Base-by-base conservation (phyloP, 2,329 filamentous ascomycete species). In the Fusarium neocosmosporiellum region DNA sequence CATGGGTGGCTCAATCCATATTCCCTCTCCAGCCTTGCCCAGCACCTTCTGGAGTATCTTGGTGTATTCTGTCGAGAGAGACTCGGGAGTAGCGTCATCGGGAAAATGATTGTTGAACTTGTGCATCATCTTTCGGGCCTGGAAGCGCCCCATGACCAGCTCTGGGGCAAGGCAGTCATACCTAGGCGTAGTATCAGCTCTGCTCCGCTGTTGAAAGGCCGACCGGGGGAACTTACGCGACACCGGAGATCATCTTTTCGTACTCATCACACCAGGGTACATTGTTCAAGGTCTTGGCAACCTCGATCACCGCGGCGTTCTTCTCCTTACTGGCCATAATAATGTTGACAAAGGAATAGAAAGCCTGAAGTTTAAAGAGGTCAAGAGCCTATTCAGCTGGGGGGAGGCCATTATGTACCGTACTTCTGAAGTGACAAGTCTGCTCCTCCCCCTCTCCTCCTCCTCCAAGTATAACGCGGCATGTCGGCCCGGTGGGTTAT, bases 1-100 rank as follows among this genome's bases (percentile, higher is more conserved):
- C 67, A 92, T 81, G 0, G 90, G 89, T 0, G 90, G 88, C 71
- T 92, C 90, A 37, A 92, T 86, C 72, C 87, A 87, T 31, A 81
- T 83, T 1, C 86, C 86, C 27, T 61, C 31, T 22, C 66, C 62
- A 7, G 46, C 24, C 29, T 55, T 48, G 2, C 65, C 68, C 9
- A 67, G 33, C 10, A 68, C 43, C 24, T 65, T n/a, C n/a, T 60
- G 18, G 4, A 71, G 55, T 29, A 65, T 64, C 31, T 63, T 50
- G 4, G 33, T 33, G 18, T 53, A 48, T n/a, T 50, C 33, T 2
- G 43, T 41, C 9, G 27, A 36, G 11, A 53, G 41, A 20, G 50
- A 33, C 7, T 54, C 50, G 5, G 54, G 34, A n/a, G 61, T 65
- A 7, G 43, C 65, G 18, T 62, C 58, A 7, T 68, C 59, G n/a